These are phyloP conservation scores for Kokia cookei DNA, from an alignment of 441 rosid species.

Conservation along the genomic window DNA sequence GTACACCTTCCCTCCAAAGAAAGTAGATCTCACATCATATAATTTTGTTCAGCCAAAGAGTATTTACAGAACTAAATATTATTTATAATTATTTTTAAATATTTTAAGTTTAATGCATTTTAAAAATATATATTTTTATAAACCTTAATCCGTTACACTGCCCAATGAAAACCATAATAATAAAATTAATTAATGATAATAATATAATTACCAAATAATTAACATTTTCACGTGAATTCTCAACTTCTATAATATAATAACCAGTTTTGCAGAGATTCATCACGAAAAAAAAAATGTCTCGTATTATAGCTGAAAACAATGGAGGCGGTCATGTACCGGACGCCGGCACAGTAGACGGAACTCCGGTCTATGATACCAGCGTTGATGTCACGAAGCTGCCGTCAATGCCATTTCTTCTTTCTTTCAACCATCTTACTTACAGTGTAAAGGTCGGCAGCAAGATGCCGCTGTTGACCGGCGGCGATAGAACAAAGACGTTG, in stretches of 20 bases:
- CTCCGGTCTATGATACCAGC: conserved; percentile 56
- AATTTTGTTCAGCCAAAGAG: not conserved
- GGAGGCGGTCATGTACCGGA: conserved; percentile 66
- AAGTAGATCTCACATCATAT: conserved; percentile 29
- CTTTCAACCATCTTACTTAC: conserved; percentile 68
- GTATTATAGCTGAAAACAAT: conserved; percentile 44
- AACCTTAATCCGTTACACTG: not conserved
- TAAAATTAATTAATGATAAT: not conserved
- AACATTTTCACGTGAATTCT: not conserved
- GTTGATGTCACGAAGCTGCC: conserved; percentile 38
- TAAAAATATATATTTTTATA: not conserved
- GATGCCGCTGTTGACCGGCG: conserved; percentile 21
- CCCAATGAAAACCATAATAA: not conserved
- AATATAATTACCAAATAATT: not conserved
- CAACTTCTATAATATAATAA: conserved; percentile 11
- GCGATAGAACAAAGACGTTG: conserved; percentile 54
- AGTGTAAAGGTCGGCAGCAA: conserved; percentile 51
- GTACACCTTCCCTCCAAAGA: not conserved
- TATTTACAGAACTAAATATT: not conserved
- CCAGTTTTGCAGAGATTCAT: not conserved
- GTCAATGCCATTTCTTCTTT: conserved; percentile 58
- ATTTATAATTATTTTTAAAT: not conserved
- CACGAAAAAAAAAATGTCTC: conserved; percentile 36
- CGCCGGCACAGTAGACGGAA: conserved; percentile 58
- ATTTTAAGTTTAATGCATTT: not conserved